phyloP scores from a whole-genome alignment of 805 yeast species.

The Saturnispora galanensis region DNA sequence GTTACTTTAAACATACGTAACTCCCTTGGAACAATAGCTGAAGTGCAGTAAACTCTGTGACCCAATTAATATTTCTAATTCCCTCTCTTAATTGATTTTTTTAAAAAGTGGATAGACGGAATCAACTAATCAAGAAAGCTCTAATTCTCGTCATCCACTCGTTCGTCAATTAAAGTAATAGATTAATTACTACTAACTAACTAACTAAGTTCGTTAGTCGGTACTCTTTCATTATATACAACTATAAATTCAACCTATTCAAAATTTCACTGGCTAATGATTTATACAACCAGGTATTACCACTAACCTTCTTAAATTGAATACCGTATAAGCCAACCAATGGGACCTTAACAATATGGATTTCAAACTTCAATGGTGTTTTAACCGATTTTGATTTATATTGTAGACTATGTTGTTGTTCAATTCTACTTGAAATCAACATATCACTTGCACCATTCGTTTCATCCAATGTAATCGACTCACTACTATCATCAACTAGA shows the following conservation, averaged over 20 bases:
- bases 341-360: constrained; percentile 86
- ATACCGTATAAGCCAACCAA: constrained; percentile 85
- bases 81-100: too few relatives aligned
- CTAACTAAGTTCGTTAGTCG: background rate
- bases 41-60: too few relatives aligned
- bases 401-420: constrained; percentile 29
- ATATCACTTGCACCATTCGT: constrained; percentile 40
- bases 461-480: constrained; percentile 49
- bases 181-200: too few relatives aligned
- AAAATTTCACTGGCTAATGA: constrained; percentile 80
- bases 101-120: too few relatives aligned
- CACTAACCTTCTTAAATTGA: constrained; percentile 85
- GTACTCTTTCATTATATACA: background rate
- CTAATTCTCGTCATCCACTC: too few relatives aligned
- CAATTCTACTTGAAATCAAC: constrained; percentile 50
- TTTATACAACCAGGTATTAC: constrained; percentile 93
- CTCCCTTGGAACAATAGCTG: too few relatives aligned
- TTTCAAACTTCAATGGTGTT: constrained; percentile 78
- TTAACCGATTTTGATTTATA: constrained; percentile 17
- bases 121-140: too few relatives aligned
- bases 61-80: too few relatives aligned
- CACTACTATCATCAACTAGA: constrained; percentile 43
- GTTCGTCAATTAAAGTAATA: too few relatives aligned
- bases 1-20: too few relatives aligned
- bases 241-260: constrained; percentile 53